Conservation (phyloP, 306 rosid species). For the Prunus armeniaca region DNA sequence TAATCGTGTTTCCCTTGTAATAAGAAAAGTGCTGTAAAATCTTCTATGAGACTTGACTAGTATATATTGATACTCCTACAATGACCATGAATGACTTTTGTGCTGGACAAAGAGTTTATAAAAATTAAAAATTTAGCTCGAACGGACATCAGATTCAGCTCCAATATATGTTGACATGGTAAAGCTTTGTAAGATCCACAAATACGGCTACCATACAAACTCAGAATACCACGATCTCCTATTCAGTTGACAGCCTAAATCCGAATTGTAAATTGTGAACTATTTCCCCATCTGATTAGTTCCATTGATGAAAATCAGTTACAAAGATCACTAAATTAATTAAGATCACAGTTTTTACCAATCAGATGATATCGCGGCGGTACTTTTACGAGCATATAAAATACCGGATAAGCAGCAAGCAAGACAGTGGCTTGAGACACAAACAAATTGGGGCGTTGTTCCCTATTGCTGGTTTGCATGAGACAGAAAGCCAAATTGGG, state of each 20-base stretch:
- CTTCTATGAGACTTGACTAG: too few relatives aligned
- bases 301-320: not conserved
- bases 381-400: not conserved
- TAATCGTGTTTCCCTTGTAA: too few relatives aligned
- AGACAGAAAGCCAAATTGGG: conserved; percentile 25
- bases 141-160: not conserved
- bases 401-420: not conserved
- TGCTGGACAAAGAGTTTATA: too few relatives aligned
- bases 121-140: not conserved
- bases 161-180: not conserved
- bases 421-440: not conserved
- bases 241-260: too few relatives aligned
- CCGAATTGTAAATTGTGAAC: too few relatives aligned
- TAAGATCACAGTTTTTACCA: not conserved
- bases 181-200: too few relatives aligned
- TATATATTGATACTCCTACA: too few relatives aligned
- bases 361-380: not conserved
- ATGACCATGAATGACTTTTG: too few relatives aligned
- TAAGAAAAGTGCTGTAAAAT: too few relatives aligned
- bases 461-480: not conserved
- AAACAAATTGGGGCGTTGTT: not conserved
- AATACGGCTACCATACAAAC: too few relatives aligned
- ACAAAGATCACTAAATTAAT: not conserved
- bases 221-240: too few relatives aligned
- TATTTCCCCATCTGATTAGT: not conserved